phyloP scores from a whole-genome alignment of 176 grass and related monocot species.

The Pharus latifolius region DNA sequence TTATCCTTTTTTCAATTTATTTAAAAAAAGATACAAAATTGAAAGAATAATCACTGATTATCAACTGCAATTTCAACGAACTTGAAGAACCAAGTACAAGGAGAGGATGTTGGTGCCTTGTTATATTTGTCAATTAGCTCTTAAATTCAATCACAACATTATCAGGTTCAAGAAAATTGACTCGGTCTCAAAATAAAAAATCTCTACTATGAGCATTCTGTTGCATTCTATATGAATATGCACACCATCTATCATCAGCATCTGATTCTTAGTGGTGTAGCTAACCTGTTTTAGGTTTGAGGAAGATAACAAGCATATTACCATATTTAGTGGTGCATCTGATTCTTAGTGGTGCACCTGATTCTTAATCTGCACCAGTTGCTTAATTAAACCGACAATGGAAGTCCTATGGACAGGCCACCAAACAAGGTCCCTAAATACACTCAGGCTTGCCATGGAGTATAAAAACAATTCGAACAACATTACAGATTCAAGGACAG shows the following conservation, averaged over 20 bases:
- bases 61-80: neutral
- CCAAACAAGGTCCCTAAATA: too few species aligned
- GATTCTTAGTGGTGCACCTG: too few species aligned
- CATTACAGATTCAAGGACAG: neutral
- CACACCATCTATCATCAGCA: neutral
- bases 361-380: too few species aligned
- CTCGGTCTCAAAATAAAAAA: neutral
- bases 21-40: neutral
- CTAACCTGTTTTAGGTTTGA: neutral
- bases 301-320: neutral
- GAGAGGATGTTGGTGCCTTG: neutral
- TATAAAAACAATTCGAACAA: neutral
- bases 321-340: too few species aligned
- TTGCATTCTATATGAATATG: neutral
- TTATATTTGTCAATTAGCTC: neutral
- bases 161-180: neutral
- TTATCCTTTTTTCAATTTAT: too few species aligned
- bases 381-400: neutral
- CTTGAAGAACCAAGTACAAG: neutral
- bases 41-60: neutral
- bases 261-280: too few species aligned
- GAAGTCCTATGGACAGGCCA: neutral
- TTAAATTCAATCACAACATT: neutral
- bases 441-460: too few species aligned
- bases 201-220: neutral